Conservation (phyloP, 331 rosid genomes). For the Pyrus hybrid region DNA sequence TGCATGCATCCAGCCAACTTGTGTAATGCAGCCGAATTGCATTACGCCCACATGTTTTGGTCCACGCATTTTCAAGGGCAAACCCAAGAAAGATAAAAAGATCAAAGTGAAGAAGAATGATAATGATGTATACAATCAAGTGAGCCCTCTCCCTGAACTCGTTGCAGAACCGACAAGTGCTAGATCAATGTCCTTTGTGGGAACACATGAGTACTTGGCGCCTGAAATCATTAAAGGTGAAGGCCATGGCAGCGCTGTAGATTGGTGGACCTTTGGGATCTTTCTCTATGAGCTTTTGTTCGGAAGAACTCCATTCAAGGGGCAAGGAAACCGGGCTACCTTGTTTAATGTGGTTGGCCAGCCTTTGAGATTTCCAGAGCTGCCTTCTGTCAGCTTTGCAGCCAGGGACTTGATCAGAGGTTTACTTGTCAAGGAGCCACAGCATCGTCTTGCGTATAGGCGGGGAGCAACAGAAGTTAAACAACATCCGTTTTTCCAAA, state of each 20-base stretch:
- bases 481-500: conserved; percentile 93
- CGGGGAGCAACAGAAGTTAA: conserved; percentile 93
- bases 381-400: conserved; percentile 87
- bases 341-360: conserved; percentile 90
- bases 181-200: conserved; percentile 93
- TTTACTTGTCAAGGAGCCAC: conserved; percentile 92
- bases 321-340: conserved; percentile 72
- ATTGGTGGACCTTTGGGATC: conserved; percentile 98
- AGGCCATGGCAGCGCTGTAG: conserved; percentile 99
- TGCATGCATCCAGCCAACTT: conserved; percentile 71
- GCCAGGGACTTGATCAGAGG: conserved; percentile 94
- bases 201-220: conserved; percentile 93
- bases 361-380: conserved; percentile 84
- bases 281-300: conserved; percentile 89
- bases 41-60: conserved; percentile 75
- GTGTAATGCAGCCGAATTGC: conserved; percentile 80
- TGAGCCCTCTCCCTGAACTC: conserved; percentile 78
- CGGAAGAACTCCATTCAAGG: conserved; percentile 93
- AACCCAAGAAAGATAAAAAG: conserved; percentile 65
- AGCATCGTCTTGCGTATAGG: conserved; percentile 84
- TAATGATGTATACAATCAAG: conserved; percentile 55
- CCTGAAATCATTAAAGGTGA: conserved; percentile 94
- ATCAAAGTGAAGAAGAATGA: conserved; percentile 37
- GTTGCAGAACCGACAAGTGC: conserved; percentile 87
- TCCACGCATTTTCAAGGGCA: conserved; percentile 51